Evolutionary conservation across 23 red algal genomes (phyloP).

Genomic region (Gracilaria domingensis): DNA sequence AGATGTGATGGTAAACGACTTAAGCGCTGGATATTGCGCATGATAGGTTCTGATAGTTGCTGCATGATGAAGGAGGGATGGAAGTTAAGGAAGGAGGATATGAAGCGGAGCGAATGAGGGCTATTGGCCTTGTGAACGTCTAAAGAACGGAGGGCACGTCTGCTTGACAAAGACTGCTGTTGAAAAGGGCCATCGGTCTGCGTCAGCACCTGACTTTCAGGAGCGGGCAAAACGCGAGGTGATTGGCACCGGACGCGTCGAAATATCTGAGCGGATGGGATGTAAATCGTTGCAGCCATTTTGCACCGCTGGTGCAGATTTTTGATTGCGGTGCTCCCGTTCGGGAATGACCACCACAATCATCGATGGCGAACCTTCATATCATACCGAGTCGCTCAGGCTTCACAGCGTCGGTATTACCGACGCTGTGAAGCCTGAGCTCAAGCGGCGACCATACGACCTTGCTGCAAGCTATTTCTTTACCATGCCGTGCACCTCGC

Average conservation of each 20-base stretch:
- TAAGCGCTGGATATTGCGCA: slow-evolving; percentile 22
- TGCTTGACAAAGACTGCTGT: background rate
- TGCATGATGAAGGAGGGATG: slow-evolving; percentile 8
- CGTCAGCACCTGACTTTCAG: background rate
- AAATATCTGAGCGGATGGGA: slow-evolving; percentile 33
- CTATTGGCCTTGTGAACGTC: background rate
- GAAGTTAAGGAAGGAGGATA: background rate
- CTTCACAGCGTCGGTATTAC: no score
- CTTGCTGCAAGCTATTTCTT: background rate
- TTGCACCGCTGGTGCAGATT: slow-evolving; percentile 1
- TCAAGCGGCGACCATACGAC: background rate
- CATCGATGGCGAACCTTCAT: no score
- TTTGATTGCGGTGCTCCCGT: background rate
- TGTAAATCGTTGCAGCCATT: slow-evolving; percentile 1
- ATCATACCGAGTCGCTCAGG: no score
- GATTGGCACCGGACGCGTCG: slow-evolving; percentile 4
- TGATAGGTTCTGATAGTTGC: slow-evolving; percentile 35
- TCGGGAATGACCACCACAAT: background rate
- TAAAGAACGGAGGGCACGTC: background rate
- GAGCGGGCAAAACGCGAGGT: background rate
- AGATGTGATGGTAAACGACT: slow-evolving; percentile 53
- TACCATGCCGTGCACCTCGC: background rate
- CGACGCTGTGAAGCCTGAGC: no score
- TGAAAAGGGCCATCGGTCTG: background rate
- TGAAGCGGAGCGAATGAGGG: background rate